phyloP scores from a whole-genome alignment of 2,329 filamentous ascomycete genomes.

The Sporothrix sp. region DNA sequence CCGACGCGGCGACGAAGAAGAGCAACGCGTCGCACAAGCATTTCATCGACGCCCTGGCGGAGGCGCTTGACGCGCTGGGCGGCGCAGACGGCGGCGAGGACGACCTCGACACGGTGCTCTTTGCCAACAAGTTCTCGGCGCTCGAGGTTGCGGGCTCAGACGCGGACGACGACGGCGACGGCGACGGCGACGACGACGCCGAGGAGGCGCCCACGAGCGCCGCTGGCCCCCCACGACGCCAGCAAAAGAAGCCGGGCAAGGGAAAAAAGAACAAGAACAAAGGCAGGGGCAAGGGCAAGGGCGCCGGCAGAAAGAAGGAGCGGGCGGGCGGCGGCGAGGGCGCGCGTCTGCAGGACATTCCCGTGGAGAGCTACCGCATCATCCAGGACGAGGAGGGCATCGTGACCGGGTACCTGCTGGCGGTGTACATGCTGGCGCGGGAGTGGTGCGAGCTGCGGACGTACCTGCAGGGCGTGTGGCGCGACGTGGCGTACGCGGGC shows the following conservation, averaged over 20 bases:
- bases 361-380: constrained; percentile 28
- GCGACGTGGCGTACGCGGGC: neutral
- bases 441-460: neutral
- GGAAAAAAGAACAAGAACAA: constrained; percentile 16
- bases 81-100: neutral
- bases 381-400: constrained; percentile 24
- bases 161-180: neutral
- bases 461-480: neutral
- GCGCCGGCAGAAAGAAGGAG: constrained; percentile 15
- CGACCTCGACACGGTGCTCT: neutral
- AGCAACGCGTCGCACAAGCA: neutral
- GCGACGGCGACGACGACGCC: neutral
- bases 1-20: neutral
- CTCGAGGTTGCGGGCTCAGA: neutral
- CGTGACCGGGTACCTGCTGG: constrained; percentile 34
- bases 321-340: constrained; percentile 15
- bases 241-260: neutral
- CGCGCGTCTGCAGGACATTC: constrained; percentile 27
- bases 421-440: constrained; percentile 25
- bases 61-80: neutral
- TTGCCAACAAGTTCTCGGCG: neutral
- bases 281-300: too few species aligned
- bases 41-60: neutral
- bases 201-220: neutral
- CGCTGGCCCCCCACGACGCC: neutral